Percentiles rank a stretch among this genome's conserved stretches.
These are phyloP conservation scores for Aspergillus aculeatus DNA, from an alignment of 2,329 filamentous ascomycete genomes.

Conservation along the genomic window DNA sequence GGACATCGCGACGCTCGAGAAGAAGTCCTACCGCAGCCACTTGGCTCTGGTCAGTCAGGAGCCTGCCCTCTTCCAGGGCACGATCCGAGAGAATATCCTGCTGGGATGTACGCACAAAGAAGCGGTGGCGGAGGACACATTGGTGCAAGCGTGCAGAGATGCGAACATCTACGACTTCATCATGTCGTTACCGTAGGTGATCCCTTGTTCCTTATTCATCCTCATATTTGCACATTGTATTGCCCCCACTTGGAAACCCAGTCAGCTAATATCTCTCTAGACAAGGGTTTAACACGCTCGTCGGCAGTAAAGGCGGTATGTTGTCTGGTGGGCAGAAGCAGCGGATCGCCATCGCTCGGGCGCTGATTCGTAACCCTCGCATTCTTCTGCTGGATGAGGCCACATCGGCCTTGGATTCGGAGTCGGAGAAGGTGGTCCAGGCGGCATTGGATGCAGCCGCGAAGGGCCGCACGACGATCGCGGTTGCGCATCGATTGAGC, in stretches of 20 bases:
- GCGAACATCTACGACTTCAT: slow-evolving; percentile 33
- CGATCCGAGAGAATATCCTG: slow-evolving; percentile 65
- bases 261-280: not conserved
- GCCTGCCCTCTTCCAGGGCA: slow-evolving; percentile 66
- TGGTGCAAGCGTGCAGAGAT: slow-evolving; percentile 23
- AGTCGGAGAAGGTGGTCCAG: slow-evolving; percentile 54
- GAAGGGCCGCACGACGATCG: slow-evolving; percentile 81
- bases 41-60: slow-evolving; percentile 72
- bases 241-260: not conserved
- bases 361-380: slow-evolving; percentile 34
- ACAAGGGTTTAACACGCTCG: slow-evolving; percentile 25
- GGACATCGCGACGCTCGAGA: slow-evolving; percentile 57
- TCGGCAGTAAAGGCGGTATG: slow-evolving; percentile 24
- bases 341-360: slow-evolving; percentile 37
- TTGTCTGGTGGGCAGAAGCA: slow-evolving; percentile 39
- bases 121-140: slow-evolving; percentile 11
- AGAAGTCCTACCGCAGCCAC: slow-evolving; percentile 59
- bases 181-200: slow-evolving; percentile 22
- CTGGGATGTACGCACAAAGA: slow-evolving; percentile 47
- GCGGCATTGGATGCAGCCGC: slow-evolving; percentile 74
- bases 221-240: not conserved
- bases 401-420: slow-evolving; percentile 48
- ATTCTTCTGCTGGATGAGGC: slow-evolving; percentile 29
- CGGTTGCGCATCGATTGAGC: slow-evolving; percentile 81
- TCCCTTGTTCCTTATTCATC: not conserved